Evolutionary conservation across 495 filamentous ascomycete species (phyloP).

Genomic region (Staphylotrichum tortipilum): DNA sequence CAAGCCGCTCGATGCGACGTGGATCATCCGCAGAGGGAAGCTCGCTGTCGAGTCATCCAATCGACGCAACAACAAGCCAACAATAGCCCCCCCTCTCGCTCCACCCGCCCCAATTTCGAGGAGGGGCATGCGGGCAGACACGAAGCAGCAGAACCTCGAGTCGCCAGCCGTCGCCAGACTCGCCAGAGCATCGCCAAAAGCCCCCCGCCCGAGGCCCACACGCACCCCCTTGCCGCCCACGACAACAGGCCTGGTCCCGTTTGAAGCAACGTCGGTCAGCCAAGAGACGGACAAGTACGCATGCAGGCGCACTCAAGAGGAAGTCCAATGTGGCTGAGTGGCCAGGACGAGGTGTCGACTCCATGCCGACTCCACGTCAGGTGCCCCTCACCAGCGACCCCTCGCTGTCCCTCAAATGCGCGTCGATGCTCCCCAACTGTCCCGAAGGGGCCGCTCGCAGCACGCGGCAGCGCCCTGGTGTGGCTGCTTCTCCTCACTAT

Average conservation of each 20-base stretch:
- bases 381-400: constrained; percentile 24
- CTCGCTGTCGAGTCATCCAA: too few relatives aligned
- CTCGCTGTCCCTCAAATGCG: constrained; percentile 20
- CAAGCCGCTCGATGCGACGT: background rate
- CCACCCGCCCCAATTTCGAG: background rate
- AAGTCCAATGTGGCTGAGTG: constrained; percentile 15
- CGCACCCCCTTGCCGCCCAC: constrained; percentile 7
- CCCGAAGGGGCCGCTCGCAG: constrained; percentile 19
- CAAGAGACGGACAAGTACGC: background rate
- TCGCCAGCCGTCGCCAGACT: too few relatives aligned
- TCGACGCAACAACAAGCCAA: background rate
- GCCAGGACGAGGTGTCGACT: background rate
- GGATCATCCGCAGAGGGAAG: background rate
- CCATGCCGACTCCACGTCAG: constrained; percentile 19
- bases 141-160: too few relatives aligned
- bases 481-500: background rate
- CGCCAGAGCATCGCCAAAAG: too few relatives aligned
- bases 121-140: background rate
- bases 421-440: constrained; percentile 13
- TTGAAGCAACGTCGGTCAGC: constrained; percentile 13
- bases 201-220: too few relatives aligned
- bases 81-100: background rate
- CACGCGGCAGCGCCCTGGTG: background rate
- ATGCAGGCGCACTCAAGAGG: constrained; percentile 12
- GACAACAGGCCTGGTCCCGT: too few relatives aligned